phyloP scores from a whole-genome alignment of 2,329 filamentous ascomycete genomes.

The Whalleya microplaca region DNA sequence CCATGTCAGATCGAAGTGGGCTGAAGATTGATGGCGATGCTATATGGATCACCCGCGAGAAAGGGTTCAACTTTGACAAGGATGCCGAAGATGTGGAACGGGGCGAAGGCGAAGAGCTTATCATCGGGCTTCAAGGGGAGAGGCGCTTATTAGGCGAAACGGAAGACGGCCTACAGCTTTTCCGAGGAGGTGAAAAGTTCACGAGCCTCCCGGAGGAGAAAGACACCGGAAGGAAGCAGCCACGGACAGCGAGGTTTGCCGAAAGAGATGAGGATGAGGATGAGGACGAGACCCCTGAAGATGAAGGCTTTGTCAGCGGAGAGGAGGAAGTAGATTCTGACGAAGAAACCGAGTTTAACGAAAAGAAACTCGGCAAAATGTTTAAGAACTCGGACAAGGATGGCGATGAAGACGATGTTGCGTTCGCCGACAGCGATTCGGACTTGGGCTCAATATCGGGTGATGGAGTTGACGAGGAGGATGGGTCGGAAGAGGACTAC shows the following conservation, averaged over 20 bases:
- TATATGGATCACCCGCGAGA: conserved; percentile 80
- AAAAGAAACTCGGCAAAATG: conserved; percentile 63
- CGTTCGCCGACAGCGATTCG: conserved; percentile 95
- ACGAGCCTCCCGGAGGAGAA: conserved; percentile 60
- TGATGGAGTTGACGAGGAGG: conserved; percentile 51
- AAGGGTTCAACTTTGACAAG: conserved; percentile 75
- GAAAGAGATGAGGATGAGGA: conserved; percentile 62
- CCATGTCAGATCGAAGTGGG: conserved; percentile 97
- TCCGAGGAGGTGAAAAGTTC: conserved; percentile 75
- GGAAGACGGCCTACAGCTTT: conserved; percentile 82
- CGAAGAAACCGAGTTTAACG: conserved; percentile 60
- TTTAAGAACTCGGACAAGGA: conserved; percentile 59
- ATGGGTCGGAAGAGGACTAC: conserved; percentile 48
- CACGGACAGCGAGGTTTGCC: conserved; percentile 61
- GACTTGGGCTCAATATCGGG: conserved; percentile 86
- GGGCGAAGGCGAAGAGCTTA: conserved; percentile 94
- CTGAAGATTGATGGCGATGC: conserved; percentile 96
- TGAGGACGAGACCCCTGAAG: conserved; percentile 54
- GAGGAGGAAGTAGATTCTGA: conserved; percentile 55
- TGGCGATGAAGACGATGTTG: conserved; percentile 70
- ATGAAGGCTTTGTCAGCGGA: conserved; percentile 59
- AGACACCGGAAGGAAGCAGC: conserved; percentile 64
- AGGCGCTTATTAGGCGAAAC: conserved; percentile 80
- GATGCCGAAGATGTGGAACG: conserved; percentile 71
- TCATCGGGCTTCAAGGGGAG: conserved; percentile 85